Evolutionary conservation across 164 flowering plant species (phyloP).

Genomic region (Magnolia changhungtana): DNA sequence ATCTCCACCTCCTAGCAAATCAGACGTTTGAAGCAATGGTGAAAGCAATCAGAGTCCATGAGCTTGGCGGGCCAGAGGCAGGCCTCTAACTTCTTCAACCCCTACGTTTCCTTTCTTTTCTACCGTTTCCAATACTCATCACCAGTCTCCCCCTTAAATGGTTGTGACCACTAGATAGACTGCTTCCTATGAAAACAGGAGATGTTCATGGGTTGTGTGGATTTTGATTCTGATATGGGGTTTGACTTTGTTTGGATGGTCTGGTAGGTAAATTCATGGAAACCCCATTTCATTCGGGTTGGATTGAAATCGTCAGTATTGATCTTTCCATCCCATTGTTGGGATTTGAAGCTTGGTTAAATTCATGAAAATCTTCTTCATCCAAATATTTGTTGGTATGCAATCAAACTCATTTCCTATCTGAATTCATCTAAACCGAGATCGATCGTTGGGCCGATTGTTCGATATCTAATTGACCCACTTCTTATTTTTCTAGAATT

Average conservation of each 20-base stretch:
- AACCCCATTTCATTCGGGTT: neutral
- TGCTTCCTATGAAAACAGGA: neutral
- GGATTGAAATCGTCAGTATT: neutral
- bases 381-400: no score
- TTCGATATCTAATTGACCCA: no score
- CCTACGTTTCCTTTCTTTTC: neutral
- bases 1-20: neutral
- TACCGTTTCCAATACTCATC: neutral
- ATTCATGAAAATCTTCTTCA: no score
- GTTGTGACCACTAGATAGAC: neutral
- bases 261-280: neutral
- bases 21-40: conserved; percentile 52
- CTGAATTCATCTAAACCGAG: no score
- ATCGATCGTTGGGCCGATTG: no score
- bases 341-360: neutral
- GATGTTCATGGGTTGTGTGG: neutral
- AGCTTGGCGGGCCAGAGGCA: conserved; percentile 80
- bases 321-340: no score
- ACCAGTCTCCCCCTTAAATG: neutral
- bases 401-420: no score
- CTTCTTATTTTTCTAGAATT: no score
- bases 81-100: neutral
- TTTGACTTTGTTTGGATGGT: neutral
- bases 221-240: neutral
- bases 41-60: conserved; percentile 73